These are phyloP conservation scores for Verbena officinalis DNA, from an alignment of 257 asterid genomes.

Conservation along the genomic window DNA sequence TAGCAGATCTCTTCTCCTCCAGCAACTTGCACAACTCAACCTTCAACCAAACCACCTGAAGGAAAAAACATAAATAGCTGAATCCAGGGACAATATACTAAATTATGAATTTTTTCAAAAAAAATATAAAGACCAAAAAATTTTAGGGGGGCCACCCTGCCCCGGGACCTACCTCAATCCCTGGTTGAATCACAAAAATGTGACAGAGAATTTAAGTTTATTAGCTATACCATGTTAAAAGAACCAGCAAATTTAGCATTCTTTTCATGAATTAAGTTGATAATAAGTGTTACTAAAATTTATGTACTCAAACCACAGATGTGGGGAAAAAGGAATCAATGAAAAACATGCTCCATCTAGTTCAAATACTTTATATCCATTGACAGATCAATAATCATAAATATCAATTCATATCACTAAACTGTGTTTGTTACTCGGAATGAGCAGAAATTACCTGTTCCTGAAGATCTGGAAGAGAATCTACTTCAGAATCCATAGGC, in stretches of 20 bases:
- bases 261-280: conserved; percentile 2
- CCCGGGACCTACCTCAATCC: too few species aligned
- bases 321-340: too few species aligned
- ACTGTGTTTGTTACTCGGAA: neutral
- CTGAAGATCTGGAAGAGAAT: conserved; percentile 79
- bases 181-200: conserved; percentile 23
- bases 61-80: conserved; percentile 38
- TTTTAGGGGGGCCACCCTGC: too few species aligned
- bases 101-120: too few species aligned
- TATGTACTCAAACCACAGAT: neutral
- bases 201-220: conserved; percentile 2
- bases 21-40: conserved; percentile 77
- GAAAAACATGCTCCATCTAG: neutral
- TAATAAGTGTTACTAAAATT: neutral
- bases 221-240: conserved; percentile 10
- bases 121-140: too few species aligned
- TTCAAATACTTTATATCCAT: neutral
- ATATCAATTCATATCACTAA: neutral
- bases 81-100: too few species aligned
- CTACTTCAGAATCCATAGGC: conserved; percentile 58
- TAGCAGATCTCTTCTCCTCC: conserved; percentile 85
- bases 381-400: neutral
- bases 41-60: conserved; percentile 89
- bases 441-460: conserved; percentile 63
- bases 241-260: neutral